Evolutionary conservation across 2,329 filamentous ascomycete genomes (phyloP).

Genomic region (Botrytis porri): DNA sequence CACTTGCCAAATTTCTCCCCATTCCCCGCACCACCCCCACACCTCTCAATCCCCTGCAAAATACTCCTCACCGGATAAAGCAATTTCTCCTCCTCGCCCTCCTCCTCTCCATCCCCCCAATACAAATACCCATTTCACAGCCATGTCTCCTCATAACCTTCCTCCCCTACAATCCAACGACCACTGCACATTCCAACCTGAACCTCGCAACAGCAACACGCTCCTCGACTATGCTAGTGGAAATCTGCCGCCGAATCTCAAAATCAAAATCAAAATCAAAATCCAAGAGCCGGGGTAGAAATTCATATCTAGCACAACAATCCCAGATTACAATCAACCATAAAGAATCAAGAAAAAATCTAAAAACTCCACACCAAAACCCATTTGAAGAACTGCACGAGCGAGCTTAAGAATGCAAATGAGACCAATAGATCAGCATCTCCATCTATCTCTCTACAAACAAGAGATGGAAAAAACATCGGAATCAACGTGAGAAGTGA

Average conservation of each 20-base stretch:
- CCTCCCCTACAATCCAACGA: not conserved
- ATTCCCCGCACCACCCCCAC: not conserved
- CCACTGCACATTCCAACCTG: not conserved
- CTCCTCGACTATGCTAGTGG: not conserved
- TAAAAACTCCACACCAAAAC: too few species aligned
- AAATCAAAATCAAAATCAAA: too few species aligned
- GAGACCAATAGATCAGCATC: too few species aligned
- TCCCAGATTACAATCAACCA: too few species aligned
- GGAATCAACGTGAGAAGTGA: too few species aligned
- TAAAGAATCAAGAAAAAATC: too few species aligned
- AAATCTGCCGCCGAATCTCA: not conserved
- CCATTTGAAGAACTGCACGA: too few species aligned
- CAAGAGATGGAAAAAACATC: too few species aligned
- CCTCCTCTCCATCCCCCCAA: accelerated
- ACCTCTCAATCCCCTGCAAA: not conserved
- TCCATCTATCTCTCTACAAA: too few species aligned
- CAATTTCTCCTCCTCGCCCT: not conserved
- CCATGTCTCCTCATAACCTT: not conserved
- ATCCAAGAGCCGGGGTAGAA: too few species aligned
- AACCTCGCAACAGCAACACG: not conserved
- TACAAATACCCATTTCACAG: not conserved
- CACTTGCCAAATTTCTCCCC: not conserved
- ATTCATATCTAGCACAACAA: too few species aligned
- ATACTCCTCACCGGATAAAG: not conserved
- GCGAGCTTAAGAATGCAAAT: too few species aligned